These are phyloP conservation scores for Claviceps sp. DNA, from an alignment of 2,329 filamentous ascomycete genomes.

Conservation along the genomic window DNA sequence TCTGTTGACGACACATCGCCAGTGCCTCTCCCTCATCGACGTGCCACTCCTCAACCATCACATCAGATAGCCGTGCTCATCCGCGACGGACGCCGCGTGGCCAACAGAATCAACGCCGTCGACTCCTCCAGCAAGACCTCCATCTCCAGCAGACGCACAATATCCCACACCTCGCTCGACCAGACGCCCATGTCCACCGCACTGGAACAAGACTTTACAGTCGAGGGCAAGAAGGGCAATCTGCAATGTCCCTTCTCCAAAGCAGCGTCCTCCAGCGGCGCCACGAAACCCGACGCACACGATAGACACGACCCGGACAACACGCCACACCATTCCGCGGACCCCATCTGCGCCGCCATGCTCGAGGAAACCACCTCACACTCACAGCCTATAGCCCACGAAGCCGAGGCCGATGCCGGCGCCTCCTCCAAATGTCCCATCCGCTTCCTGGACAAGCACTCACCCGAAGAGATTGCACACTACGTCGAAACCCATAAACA, in stretches of 20 bases:
- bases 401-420: neutral
- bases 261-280: constrained; percentile 22
- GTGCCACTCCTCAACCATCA: constrained; percentile 24
- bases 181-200: constrained; percentile 48
- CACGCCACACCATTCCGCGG: constrained; percentile 35
- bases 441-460: constrained; percentile 81
- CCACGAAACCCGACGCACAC: constrained; percentile 9
- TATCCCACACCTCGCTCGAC: constrained; percentile 29
- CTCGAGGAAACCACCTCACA: constrained; percentile 43
- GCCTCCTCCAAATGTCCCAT: constrained; percentile 66
- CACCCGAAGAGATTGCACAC: constrained; percentile 80
- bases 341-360: constrained; percentile 53
- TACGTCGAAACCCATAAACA: constrained; percentile 96
- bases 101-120: constrained; percentile 36
- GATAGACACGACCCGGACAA: constrained; percentile 18
- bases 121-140: constrained; percentile 38
- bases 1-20: constrained; percentile 33
- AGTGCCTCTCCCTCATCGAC: constrained; percentile 42
- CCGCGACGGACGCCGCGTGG: constrained; percentile 48
- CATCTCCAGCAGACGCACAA: constrained; percentile 33
- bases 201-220: constrained; percentile 83
- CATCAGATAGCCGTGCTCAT: constrained; percentile 51
- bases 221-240: constrained; percentile 65
- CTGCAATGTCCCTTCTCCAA: constrained; percentile 69
- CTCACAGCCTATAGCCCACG: no score